Evolutionary conservation across 1,284 basidiomycete genomes (phyloP), one percentile per base, ranked within the genome.

Genomic region (Rhodotorula sp.): DNA sequence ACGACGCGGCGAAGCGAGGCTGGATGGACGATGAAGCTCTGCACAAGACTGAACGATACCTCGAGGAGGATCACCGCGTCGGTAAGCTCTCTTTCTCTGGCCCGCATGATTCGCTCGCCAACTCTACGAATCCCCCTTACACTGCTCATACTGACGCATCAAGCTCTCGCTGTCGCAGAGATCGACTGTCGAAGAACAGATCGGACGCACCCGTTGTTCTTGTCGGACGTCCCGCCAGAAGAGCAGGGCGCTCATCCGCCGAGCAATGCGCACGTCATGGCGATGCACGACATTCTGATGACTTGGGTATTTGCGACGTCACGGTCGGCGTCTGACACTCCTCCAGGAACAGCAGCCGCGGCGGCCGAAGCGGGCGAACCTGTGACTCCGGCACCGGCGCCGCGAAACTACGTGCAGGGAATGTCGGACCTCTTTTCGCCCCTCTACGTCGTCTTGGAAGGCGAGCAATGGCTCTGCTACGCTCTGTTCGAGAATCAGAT

Each of bases 181-280:
- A 95, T 99, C 63, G 97, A 99, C 79, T 98, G 95, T 79, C 88
- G 95, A 64, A 87, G 97, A 19, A 98, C 97, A n/a, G 97, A 99
- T 81, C 87, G 95, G 23, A 90, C 86, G 23, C 93, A 97, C 73
- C 87, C 91, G 0, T 84, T 97, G 62, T 99, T 97, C 78, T 85
- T 89, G 1, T 68, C 71, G 23, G 68, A 68, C 49, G 69, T 78
- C 26, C 74, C 77, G 5, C 57, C 62, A 15, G 66, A 71, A 23
- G 56, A 66, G 15, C 62, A 58, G 2, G 66, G 66, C 7, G 71
- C 68, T 14, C 78, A 79, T 31, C 73, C 78, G 15, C 72, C 77
- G 7, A 74, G 74, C 14, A 79, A 78, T 52, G 69, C 62, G 15
- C 93, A 97, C 78, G 89, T 94, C 60, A 88, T 90, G 72, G 85